These are phyloP conservation scores for Chrysosporium queenslandicum DNA, from an alignment of 2,329 filamentous ascomycete species.

Conservation along the genomic window DNA sequence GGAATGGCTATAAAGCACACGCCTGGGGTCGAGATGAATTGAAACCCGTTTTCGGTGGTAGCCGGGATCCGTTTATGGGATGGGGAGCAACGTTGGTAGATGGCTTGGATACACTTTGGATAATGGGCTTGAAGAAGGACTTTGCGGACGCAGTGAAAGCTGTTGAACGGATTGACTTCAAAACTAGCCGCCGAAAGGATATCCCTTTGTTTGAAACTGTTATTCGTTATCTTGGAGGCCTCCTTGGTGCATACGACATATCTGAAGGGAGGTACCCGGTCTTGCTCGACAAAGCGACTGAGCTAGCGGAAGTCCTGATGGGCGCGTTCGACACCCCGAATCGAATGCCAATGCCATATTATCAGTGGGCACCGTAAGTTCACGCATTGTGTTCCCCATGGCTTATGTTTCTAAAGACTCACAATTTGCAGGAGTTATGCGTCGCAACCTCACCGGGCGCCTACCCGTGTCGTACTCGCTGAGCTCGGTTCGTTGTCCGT, in stretches of 20 bases:
- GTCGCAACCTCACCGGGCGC: slow-evolving; percentile 22
- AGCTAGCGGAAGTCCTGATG: slow-evolving; percentile 47
- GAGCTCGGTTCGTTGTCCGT: slow-evolving; percentile 33
- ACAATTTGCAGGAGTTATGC: slow-evolving; percentile 61
- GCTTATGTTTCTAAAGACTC: slow-evolving; percentile 40
- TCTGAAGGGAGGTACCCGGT: slow-evolving; percentile 46
- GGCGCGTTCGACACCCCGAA: slow-evolving; percentile 32
- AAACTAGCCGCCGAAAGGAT: slow-evolving; percentile 24
- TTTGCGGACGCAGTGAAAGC: slow-evolving; percentile 47
- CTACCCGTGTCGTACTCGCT: slow-evolving; percentile 23
- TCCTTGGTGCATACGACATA: slow-evolving; percentile 46
- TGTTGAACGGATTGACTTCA: slow-evolving; percentile 47
- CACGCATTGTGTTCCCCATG: slow-evolving; percentile 1
- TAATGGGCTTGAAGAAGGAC: slow-evolving; percentile 50
- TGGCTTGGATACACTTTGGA: slow-evolving; percentile 51
- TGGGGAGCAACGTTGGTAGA: slow-evolving; percentile 54
- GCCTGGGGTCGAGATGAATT: slow-evolving; percentile 59
- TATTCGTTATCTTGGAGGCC: slow-evolving; percentile 46
- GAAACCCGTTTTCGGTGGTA: slow-evolving; percentile 45
- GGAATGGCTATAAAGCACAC: slow-evolving; percentile 50
- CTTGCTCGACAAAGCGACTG: slow-evolving; percentile 44
- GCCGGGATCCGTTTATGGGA: slow-evolving; percentile 53
- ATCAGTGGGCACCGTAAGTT: slow-evolving; percentile 64
- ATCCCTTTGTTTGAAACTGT: slow-evolving; percentile 43
- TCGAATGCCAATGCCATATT: slow-evolving; percentile 32